Evolutionary conservation across 306 rosid species (phyloP).

Genomic region (Cyamopsis tetragonoloba): DNA sequence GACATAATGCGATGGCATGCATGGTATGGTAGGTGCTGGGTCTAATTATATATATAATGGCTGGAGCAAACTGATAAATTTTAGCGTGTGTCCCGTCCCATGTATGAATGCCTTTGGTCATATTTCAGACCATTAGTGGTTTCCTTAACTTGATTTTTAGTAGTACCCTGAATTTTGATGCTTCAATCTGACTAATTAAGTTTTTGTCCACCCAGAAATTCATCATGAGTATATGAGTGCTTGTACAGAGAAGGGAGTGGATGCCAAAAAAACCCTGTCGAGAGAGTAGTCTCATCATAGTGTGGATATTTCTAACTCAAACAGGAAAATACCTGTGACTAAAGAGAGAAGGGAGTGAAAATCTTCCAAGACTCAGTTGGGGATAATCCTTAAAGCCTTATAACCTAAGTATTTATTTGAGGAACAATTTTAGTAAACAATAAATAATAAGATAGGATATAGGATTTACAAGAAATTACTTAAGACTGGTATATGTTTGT

Average conservation of each 20-base stretch:
- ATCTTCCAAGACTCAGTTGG: too few species aligned
- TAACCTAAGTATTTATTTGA: too few species aligned
- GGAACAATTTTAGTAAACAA: too few species aligned
- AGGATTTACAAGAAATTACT: too few species aligned
- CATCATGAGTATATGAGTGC: not conserved
- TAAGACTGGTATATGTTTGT: too few species aligned
- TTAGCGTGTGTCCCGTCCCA: not conserved
- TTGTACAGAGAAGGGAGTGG: not conserved
- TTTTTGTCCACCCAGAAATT: not conserved
- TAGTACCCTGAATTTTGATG: not conserved
- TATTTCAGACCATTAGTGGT: not conserved
- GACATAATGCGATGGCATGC: not conserved
- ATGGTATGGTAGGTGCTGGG: conserved; percentile 18
- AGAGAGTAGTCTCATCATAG: too few species aligned
- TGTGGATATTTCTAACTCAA: too few species aligned
- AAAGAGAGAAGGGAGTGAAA: too few species aligned
- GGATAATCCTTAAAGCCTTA: too few species aligned
- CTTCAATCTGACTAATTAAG: not conserved
- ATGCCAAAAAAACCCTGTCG: too few species aligned
- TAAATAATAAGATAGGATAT: too few species aligned
- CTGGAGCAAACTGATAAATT: not conserved
- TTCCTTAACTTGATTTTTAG: not conserved
- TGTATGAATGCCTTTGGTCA: not conserved
- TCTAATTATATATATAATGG: not conserved
- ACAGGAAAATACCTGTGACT: too few species aligned